phyloP scores from a whole-genome alignment of 352 stramenopile species.

The Pseudoperonospora humuli region DNA sequence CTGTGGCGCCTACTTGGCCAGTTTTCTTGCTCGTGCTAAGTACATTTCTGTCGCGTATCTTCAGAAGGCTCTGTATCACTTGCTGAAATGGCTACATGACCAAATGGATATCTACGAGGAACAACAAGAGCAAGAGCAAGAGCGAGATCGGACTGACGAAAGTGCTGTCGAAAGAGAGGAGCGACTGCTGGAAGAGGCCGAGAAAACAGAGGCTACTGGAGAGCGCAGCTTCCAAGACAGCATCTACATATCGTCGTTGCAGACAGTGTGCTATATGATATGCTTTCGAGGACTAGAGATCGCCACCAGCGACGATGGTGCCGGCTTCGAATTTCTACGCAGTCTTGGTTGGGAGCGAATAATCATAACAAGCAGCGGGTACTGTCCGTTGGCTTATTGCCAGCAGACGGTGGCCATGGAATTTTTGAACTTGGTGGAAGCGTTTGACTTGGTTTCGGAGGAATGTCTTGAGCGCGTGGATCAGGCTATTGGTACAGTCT shows the following conservation, averaged over 20 bases:
- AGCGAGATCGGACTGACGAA: conserved; percentile 4
- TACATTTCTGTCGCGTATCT: conserved; percentile 91
- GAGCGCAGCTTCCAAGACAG: conserved; percentile 46
- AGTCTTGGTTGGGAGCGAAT: conserved; percentile 77
- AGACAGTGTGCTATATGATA: conserved; percentile 97
- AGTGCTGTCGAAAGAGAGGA: conserved; percentile 20
- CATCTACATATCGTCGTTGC: conserved; percentile 79
- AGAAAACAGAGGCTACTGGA: conserved; percentile 16
- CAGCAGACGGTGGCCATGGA: conserved; percentile 74
- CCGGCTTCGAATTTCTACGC: conserved; percentile 71
- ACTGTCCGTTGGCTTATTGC: conserved; percentile 69
- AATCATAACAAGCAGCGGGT: conserved; percentile 43
- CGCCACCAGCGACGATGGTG: conserved; percentile 42
- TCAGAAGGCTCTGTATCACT: conserved; percentile 88
- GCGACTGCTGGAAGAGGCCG: conserved; percentile 19
- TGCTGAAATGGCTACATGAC: conserved; percentile 91
- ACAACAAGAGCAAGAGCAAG: conserved; percentile 13
- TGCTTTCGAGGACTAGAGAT: conserved; percentile 93
- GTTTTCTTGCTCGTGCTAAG: conserved; percentile 91
- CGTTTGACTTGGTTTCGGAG: conserved; percentile 67
- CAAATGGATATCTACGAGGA: conserved; percentile 89
- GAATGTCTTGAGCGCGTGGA: conserved; percentile 70
- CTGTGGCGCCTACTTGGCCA: conserved; percentile 92
- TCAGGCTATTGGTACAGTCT: conserved; percentile 50
- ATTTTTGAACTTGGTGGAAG: conserved; percentile 77